Percentiles rank a stretch among this genome's conserved stretches.
These are phyloP conservation scores for Fragilaria radians DNA, from an alignment of 108 stramenopile species.

Conservation along the genomic window DNA sequence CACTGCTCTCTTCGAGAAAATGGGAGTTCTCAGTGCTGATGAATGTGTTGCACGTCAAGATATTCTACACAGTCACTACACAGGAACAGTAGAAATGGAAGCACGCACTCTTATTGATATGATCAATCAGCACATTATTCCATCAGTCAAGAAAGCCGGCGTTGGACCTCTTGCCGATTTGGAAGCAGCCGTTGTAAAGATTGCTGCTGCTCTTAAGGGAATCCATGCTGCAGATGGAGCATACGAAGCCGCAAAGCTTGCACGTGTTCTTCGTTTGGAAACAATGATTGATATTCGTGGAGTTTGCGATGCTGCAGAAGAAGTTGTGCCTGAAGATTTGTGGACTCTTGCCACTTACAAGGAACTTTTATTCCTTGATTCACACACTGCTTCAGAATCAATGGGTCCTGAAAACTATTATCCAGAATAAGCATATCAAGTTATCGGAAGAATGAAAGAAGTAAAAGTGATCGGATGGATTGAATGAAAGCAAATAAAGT, in stretches of 20 bases:
- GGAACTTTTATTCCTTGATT: conserved; percentile 88
- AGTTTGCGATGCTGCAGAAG: conserved; percentile 87
- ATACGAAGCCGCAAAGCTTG: conserved; percentile 67
- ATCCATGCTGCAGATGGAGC: conserved; percentile 57
- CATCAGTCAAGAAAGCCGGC: conserved; percentile 72
- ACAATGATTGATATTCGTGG: conserved; percentile 92
- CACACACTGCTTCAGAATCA: conserved; percentile 38
- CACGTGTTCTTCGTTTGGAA: conserved; percentile 80
- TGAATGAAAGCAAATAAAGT: no score
- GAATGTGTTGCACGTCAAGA: conserved; percentile 85
- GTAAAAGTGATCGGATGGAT: no score
- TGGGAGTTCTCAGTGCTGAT: conserved; percentile 76
- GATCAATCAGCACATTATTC: conserved; percentile 93
- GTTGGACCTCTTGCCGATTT: conserved; percentile 65
- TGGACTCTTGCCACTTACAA: conserved; percentile 96
- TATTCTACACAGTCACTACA: conserved; percentile 89
- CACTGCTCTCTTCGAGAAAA: conserved; percentile 81
- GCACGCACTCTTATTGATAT: conserved; percentile 86
- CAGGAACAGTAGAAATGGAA: conserved; percentile 91
- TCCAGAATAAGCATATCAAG: no score
- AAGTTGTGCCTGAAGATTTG: conserved; percentile 76
- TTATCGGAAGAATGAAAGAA: no score
- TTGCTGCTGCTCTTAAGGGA: conserved; percentile 55
- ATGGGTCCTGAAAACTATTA: no score
- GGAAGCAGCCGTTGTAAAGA: conserved; percentile 48